phyloP scores from a whole-genome alignment of 208 protist species.

The Acanthamoeba polyphaga region DNA sequence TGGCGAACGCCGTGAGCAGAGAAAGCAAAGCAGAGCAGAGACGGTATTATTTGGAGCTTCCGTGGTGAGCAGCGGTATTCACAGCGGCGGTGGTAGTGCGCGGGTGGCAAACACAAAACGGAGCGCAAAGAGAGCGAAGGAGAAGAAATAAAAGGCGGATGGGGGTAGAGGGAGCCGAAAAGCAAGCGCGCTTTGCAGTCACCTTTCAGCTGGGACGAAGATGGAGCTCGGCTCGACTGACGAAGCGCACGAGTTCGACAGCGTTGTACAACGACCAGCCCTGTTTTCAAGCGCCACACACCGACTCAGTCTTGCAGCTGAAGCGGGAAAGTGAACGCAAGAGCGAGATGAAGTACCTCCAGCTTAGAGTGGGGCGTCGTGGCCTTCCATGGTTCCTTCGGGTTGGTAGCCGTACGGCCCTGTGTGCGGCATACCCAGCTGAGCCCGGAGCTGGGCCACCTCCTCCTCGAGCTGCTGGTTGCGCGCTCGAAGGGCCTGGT shows the following conservation, averaged over 20 bases:
- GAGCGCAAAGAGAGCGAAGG: background rate
- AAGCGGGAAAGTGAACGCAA: too few relatives aligned
- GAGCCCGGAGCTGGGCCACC: background rate
- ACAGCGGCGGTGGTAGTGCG: background rate
- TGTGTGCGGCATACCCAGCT: background rate
- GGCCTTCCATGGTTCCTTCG: background rate
- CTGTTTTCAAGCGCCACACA: too few relatives aligned
- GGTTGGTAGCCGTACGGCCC: background rate
- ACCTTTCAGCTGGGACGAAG: background rate
- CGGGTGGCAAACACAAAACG: background rate
- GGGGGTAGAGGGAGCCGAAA: background rate
- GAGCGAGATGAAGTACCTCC: background rate
- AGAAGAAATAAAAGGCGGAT: background rate
- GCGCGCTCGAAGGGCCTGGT: background rate
- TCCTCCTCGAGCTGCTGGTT: slow-evolving; percentile 1
- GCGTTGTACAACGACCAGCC: background rate
- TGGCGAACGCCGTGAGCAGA: too few relatives aligned
- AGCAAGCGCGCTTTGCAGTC: background rate
- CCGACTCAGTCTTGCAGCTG: too few relatives aligned
- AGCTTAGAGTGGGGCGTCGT: background rate
- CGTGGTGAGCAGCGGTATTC: too few relatives aligned
- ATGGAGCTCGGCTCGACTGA: background rate
- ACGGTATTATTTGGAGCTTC: too few relatives aligned
- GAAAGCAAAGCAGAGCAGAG: too few relatives aligned
- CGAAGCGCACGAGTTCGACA: background rate